Evolutionary conservation across 371 early-diverging fungal species (phyloP).

Genomic region (Apophysomyces variabilis): DNA sequence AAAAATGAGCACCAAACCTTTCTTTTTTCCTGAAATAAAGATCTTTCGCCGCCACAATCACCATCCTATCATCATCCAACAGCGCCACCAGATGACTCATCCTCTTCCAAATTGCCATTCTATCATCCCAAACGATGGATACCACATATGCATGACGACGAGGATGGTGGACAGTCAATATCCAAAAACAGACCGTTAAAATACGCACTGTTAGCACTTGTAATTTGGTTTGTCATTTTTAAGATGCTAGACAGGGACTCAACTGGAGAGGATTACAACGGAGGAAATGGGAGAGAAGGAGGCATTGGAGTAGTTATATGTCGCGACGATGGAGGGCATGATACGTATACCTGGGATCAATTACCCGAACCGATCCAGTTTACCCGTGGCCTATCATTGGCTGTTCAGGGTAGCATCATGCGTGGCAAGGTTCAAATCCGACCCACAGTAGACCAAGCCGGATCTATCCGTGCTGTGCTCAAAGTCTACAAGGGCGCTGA

Average conservation of each 20-base stretch:
- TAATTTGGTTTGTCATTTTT: not conserved
- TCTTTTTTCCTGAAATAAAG: not conserved
- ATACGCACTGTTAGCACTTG: not conserved
- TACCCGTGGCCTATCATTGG: not conserved
- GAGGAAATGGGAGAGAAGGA: no score
- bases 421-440: not conserved
- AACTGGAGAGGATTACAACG: no score
- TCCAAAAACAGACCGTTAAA: not conserved
- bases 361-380: not conserved
- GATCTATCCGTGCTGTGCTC: not conserved
- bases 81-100: not conserved
- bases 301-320: no score
- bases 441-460: not conserved
- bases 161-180: not conserved
- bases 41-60: slow-evolving; percentile 2
- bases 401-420: not conserved
- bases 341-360: not conserved
- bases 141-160: not conserved
- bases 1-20: not conserved
- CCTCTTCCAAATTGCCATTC: not conserved
- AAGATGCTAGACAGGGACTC: not conserved
- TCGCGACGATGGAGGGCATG: no score
- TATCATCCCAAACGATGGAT: not conserved
- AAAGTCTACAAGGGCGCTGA: not conserved
- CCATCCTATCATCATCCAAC: not conserved